A percentile compares a stretch with the other conserved stretches of the same genome.
Conservation (phyloP, 2,329 filamentous ascomycete genomes). For the Fusarium floridanum region DNA sequence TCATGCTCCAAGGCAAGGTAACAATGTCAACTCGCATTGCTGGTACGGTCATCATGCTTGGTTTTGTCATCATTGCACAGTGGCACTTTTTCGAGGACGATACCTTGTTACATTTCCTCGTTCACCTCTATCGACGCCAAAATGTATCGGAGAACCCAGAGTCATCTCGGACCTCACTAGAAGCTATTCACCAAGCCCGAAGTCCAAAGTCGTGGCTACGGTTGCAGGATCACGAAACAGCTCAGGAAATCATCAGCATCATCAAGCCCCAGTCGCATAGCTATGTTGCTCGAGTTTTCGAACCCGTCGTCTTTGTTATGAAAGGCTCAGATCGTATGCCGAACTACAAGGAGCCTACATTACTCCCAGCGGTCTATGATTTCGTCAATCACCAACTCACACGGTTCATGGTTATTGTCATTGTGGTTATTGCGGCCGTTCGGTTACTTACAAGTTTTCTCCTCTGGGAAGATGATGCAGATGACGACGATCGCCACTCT, state of each 20-base stretch:
- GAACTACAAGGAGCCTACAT: conserved; percentile 54
- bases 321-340: conserved; percentile 76
- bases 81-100: conserved; percentile 81
- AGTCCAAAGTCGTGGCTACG: conserved; percentile 83
- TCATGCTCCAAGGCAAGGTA: conserved; percentile 72
- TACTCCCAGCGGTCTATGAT: conserved; percentile 67
- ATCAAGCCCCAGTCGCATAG: conserved; percentile 79
- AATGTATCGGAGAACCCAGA: conserved; percentile 39
- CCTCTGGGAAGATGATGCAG: conserved; percentile 72
- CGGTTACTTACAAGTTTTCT: conserved; percentile 81
- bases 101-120: conserved; percentile 52
- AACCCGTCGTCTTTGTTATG: conserved; percentile 79
- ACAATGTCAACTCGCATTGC: conserved; percentile 80
- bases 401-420: conserved; percentile 72
- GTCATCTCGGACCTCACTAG: conserved; percentile 55
- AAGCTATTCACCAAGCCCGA: conserved; percentile 78
- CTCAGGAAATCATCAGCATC: conserved; percentile 80
- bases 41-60: conserved; percentile 78
- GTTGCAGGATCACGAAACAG: conserved; percentile 83
- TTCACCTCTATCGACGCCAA: conserved; percentile 40
- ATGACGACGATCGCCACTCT: conserved; percentile 60
- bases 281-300: conserved; percentile 80
- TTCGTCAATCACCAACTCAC: conserved; percentile 71
- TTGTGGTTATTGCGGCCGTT: conserved; percentile 74
- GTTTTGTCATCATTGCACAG: conserved; percentile 79